Percentiles rank a stretch among this genome's conserved stretches.
Conservation (phyloP, 2,329 filamentous ascomycete genomes). For the Cyphellophora attinorum region DNA sequence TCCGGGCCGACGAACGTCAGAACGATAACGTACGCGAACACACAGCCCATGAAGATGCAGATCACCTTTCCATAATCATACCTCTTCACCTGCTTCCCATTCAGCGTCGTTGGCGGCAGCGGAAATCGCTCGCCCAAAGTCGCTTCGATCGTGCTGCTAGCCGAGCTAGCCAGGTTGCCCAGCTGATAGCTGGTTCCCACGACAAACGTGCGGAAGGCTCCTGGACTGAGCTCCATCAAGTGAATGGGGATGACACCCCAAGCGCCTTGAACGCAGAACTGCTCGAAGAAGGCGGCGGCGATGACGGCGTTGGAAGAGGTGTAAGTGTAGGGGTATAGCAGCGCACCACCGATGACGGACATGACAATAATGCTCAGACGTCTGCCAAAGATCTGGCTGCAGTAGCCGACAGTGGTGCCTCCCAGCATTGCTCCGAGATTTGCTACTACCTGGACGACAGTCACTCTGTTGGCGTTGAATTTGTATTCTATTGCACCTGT, state of each 20-base stretch:
- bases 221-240: constrained; percentile 55
- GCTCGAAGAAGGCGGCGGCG: constrained; percentile 74
- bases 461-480: constrained; percentile 49
- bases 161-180: constrained; percentile 51
- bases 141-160: constrained; percentile 65
- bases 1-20: constrained; percentile 39
- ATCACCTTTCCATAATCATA: constrained; percentile 78
- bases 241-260: constrained; percentile 68
- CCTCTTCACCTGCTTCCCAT: constrained; percentile 33
- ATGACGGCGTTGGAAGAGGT: constrained; percentile 54
- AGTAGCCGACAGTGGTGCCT: constrained; percentile 58
- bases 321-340: constrained; percentile 79
- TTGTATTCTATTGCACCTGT: too few relatives aligned
- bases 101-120: constrained; percentile 44
- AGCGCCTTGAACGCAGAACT: constrained; percentile 68
- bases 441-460: constrained; percentile 62
- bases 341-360: constrained; percentile 57
- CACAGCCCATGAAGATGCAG: constrained; percentile 83
- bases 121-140: constrained; percentile 68
- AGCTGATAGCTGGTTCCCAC: constrained; percentile 56
- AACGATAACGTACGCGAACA: constrained; percentile 55
- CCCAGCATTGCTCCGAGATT: constrained; percentile 62
- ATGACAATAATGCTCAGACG: constrained; percentile 59
- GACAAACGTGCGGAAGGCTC: constrained; percentile 51
- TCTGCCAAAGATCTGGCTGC: constrained; percentile 59